Percentiles rank a stretch among this genome's conserved stretches.
Conservation (phyloP, 2,329 filamentous ascomycete species). For the Sclerotinia sclerotiorum region DNA sequence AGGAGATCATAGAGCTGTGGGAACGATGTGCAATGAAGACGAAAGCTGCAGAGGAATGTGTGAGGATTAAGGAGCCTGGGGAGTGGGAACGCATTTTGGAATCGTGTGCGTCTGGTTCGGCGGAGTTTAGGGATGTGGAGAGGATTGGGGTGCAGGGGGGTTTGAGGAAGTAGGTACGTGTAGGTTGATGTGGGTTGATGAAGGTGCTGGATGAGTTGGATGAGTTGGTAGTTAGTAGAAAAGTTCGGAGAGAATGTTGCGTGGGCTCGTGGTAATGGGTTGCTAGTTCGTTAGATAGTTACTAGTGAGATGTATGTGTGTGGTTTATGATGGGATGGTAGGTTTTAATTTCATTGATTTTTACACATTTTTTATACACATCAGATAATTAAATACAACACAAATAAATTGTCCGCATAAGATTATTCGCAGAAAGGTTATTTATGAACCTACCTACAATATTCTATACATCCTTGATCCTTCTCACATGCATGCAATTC, state of each 20-base stretch:
- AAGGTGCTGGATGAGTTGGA: no score
- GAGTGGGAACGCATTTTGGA: constrained; percentile 71
- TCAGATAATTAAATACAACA: not conserved
- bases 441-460: no score
- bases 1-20: constrained; percentile 67
- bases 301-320: not conserved
- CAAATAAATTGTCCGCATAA: not conserved
- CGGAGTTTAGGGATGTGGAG: constrained; percentile 76
- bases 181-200: no score
- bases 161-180: constrained; percentile 48
- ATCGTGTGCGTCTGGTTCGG: constrained; percentile 68
- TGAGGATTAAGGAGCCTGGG: constrained; percentile 75
- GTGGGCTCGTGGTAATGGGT: not conserved
- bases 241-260: no score
- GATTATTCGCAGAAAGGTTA: no score
- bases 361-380: not conserved
- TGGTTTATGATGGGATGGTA: not conserved
- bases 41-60: constrained; percentile 88
- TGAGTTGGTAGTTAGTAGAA: not conserved
- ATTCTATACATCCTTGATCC: no score
- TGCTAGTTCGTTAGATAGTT: not conserved
- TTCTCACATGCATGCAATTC: no score
- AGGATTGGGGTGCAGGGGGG: constrained; percentile 59
- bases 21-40: constrained; percentile 89
- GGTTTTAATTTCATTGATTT: not conserved